Percentiles rank a stretch among this genome's conserved stretches.
Conservation (phyloP, 768 basidiomycete genomes). For the Tulasnella sp. region DNA sequence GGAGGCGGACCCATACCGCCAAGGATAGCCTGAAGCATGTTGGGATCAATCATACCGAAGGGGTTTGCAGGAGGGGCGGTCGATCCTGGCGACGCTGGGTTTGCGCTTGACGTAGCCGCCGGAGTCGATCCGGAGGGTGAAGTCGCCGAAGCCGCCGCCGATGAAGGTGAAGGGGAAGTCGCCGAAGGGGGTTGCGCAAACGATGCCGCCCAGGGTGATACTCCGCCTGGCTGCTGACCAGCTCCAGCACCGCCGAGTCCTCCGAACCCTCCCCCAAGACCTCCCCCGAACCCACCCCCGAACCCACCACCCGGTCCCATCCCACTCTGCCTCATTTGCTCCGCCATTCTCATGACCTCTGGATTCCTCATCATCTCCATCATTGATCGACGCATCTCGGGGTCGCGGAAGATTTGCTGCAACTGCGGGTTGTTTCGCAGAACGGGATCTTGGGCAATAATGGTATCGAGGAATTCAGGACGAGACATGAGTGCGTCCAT, state of each 20-base stretch:
- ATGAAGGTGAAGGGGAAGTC: constrained; percentile 29
- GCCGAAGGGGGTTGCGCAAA: background rate
- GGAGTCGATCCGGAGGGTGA: constrained; percentile 1
- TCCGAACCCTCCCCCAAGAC: background rate
- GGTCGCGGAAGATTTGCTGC: constrained; percentile 70
- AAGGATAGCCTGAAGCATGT: constrained; percentile 44
- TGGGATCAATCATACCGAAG: constrained; percentile 41
- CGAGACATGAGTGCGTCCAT: constrained; percentile 85
- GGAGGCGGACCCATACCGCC: constrained; percentile 30
- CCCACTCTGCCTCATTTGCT: constrained; percentile 60
- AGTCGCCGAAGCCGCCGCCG: constrained; percentile 31
- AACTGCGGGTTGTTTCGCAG: constrained; percentile 70
- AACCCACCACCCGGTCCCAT: constrained; percentile 11
- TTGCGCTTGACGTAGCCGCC: constrained; percentile 29
- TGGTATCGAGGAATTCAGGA: constrained; percentile 79
- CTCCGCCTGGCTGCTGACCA: background rate
- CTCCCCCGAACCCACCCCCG: constrained; percentile 2
- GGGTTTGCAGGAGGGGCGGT: constrained; percentile 21
- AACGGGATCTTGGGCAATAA: constrained; percentile 50
- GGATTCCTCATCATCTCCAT: constrained; percentile 71
- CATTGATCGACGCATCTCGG: constrained; percentile 53
- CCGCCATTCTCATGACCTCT: constrained; percentile 65
- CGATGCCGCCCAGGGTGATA: background rate
- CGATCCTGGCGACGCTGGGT: constrained; percentile 32
- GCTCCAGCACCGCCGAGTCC: background rate